A percentile compares a stretch with the other conserved stretches of the same genome.
Evolutionary conservation across 768 basidiomycete species (phyloP).

Genomic region (Podaxis carcinomalis): DNA sequence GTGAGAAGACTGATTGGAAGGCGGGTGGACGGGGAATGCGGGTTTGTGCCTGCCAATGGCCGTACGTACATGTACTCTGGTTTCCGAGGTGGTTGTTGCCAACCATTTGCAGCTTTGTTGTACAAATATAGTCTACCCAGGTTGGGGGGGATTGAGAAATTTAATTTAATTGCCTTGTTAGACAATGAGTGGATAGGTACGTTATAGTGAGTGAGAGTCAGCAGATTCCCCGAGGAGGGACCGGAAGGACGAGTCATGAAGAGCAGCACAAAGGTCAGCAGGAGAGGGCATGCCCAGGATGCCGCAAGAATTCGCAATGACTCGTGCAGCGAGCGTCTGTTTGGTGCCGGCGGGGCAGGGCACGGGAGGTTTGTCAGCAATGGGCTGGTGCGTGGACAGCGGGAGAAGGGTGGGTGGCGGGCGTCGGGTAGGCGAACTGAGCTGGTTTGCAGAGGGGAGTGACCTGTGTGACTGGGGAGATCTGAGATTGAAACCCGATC

Average conservation of each 20-base stretch:
- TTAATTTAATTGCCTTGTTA: background rate
- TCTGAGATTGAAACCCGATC: slow-evolving; percentile 13
- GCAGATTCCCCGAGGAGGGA: background rate
- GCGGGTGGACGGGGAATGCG: background rate
- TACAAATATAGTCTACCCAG: slow-evolving; percentile 5
- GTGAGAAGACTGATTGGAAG: background rate
- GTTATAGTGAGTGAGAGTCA: background rate
- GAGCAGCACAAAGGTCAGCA: background rate
- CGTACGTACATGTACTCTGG: slow-evolving; percentile 6
- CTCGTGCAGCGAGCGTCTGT: background rate
- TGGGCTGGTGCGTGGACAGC: slow-evolving; percentile 10
- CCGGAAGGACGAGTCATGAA: background rate
- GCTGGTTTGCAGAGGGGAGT: slow-evolving; percentile 2
- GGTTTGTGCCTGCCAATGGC: background rate
- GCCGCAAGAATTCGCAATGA: slow-evolving; percentile 3
- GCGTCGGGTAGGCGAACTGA: slow-evolving; percentile 12
- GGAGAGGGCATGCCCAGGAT: background rate
- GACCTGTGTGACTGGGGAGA: slow-evolving; percentile 9
- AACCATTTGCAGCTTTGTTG: background rate
- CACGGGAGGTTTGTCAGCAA: background rate
- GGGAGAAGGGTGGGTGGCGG: slow-evolving; percentile 10
- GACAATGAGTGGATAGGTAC: background rate
- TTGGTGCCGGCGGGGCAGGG: background rate
- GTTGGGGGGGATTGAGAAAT: background rate
- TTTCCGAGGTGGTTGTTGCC: background rate